These are phyloP conservation scores for Trifolium fragiferum DNA, from an alignment of 306 rosid genomes.

Conservation along the genomic window DNA sequence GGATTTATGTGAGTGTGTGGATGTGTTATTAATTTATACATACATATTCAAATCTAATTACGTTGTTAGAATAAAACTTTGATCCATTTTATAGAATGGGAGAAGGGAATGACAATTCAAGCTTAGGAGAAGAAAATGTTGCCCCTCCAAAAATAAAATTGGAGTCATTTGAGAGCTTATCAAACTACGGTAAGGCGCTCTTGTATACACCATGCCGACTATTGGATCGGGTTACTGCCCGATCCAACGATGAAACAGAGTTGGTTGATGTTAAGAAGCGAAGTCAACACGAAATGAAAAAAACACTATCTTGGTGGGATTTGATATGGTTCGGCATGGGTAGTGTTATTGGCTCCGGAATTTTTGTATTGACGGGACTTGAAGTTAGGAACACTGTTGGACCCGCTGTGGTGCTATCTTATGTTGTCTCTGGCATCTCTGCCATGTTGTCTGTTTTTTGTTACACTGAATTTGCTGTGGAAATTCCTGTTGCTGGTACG, in stretches of 20 bases:
- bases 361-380: conserved; percentile 71
- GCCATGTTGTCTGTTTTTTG: conserved; percentile 85
- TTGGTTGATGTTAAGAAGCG: conserved; percentile 39
- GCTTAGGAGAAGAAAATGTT: background rate
- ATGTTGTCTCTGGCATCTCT: conserved; percentile 61
- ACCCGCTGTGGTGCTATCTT: conserved; percentile 70
- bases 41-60: background rate
- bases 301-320: conserved; percentile 60
- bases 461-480: conserved; percentile 81
- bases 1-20: no score
- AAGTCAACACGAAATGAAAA: conserved; percentile 55
- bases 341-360: conserved; percentile 74
- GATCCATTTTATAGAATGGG: conserved; percentile 35
- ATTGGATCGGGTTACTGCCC: conserved; percentile 27
- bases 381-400: conserved; percentile 59
- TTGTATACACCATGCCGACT: conserved; percentile 35
- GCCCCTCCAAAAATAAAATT: background rate
- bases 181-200: conserved; percentile 34
- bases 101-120: conserved; percentile 18
- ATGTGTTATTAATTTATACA: no score
- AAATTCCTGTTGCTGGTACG: conserved; percentile 74
- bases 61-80: background rate
- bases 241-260: conserved; percentile 47
- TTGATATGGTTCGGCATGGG: conserved; percentile 82
- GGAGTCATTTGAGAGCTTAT: conserved; percentile 39